phyloP scores from a whole-genome alignment of 148 eudicot genomes.

The Cornus kousa region DNA sequence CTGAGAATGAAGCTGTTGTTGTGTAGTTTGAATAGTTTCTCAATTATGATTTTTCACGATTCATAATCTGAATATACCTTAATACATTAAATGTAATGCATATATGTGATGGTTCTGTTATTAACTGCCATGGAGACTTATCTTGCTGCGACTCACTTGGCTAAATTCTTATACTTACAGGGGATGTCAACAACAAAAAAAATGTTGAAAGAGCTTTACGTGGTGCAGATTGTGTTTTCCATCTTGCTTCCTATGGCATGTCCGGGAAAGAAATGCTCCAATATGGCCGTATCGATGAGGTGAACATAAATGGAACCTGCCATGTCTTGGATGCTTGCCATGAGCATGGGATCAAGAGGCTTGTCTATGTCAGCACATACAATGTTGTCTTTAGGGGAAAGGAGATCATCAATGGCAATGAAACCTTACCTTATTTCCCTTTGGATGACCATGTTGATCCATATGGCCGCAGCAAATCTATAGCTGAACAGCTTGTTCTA shows the following conservation, averaged over 20 bases:
- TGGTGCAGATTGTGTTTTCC: slow-evolving; percentile 89
- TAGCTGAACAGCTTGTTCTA: slow-evolving; percentile 87
- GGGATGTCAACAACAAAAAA: slow-evolving; percentile 59
- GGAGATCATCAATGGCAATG: slow-evolving; percentile 86
- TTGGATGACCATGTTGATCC: slow-evolving; percentile 81
- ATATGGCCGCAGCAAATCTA: slow-evolving; percentile 88
- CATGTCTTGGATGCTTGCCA: slow-evolving; percentile 73
- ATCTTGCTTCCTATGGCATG: slow-evolving; percentile 95
- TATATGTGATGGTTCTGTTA: neutral
- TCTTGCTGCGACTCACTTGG: neutral
- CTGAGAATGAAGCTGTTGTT: neutral
- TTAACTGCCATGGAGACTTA: neutral
- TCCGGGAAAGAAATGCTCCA: slow-evolving; percentile 98
- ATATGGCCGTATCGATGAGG: slow-evolving; percentile 66
- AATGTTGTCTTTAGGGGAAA: slow-evolving; percentile 85
- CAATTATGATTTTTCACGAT: neutral
- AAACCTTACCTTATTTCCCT: slow-evolving; percentile 68
- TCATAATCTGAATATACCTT: neutral
- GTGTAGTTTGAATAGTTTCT: neutral
- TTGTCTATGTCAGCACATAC: slow-evolving; percentile 82
- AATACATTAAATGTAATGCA: neutral
- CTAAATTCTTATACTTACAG: slow-evolving; percentile 23
- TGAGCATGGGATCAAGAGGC: slow-evolving; percentile 65
- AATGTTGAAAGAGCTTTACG: slow-evolving; percentile 71
- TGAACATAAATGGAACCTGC: slow-evolving; percentile 81